Conservation (phyloP, 352 stramenopile species). For the Blastocystis sp. region DNA sequence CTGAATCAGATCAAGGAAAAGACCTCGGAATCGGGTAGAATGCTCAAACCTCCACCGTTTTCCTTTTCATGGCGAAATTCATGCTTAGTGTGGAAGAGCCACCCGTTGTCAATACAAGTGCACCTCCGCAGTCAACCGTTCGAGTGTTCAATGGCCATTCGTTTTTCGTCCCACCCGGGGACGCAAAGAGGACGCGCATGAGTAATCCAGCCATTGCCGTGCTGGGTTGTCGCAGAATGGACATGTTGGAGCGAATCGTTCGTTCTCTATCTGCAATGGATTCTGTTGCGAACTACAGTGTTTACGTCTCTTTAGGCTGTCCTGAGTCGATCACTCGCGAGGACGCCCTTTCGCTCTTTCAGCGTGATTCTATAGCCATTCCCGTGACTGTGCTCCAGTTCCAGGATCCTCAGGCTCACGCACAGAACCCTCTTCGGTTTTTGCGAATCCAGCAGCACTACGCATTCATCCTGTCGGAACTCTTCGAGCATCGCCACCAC, state of each 20-base stretch:
- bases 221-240: slow-evolving; percentile 14
- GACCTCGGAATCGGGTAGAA: no score
- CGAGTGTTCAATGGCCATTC: not conserved
- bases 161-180: not conserved
- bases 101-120: no score
- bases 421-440: not conserved
- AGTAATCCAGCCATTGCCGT: slow-evolving; percentile 32
- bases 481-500: slow-evolving; percentile 20
- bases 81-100: no score
- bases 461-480: slow-evolving; percentile 13
- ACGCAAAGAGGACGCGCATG: not conserved
- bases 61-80: no score
- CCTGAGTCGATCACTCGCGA: not conserved
- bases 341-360: not conserved
- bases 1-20: no score
- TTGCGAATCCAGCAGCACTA: slow-evolving; percentile 62
- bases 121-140: no score
- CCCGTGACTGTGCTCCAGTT: slow-evolving; percentile 19
- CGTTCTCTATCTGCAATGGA: not conserved
- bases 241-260: not conserved
- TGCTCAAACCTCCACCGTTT: no score
- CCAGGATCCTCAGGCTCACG: not conserved
- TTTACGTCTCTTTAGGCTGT: slow-evolving; percentile 49
- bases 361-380: not conserved
- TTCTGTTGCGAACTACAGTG: not conserved